Base-by-base conservation (phyloP, 192 early-diverging fungal genomes). In the Spizellomyces punctatus region DNA sequence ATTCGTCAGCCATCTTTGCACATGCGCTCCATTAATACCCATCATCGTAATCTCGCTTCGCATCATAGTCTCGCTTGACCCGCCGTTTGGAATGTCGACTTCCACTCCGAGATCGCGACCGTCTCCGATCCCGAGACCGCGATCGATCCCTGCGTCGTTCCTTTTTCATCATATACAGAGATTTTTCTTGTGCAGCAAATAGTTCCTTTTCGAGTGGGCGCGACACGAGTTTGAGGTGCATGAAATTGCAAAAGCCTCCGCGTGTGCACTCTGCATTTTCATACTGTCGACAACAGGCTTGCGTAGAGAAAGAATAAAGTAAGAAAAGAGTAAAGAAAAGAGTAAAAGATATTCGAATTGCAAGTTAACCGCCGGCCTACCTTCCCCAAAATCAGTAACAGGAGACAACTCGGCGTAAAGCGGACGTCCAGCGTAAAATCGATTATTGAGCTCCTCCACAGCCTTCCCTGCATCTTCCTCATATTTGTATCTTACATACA, bases 211-310 rank as follows among this genome's bases (percentile, higher is more conserved):
- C 86, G 61, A 99, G 76, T 52, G 81, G 73, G 57, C 90, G 82
- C n/a, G 90, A 85, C 6, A 95, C 92, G 58, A 89, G 85, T 67
- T 95, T 93, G 49, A 99, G 83, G 82, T 99, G 98, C 98, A 99
- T 98, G 84, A 99, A 99, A 81, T 98, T 99, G 83, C 98, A 99
- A 70, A 95, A 90, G 8, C 96, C 96, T 36, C 95, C 95, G 12
- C 96, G 91, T 73, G 89, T 94, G 83, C 97, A 99, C 78, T 96
- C 93, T 63, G 88, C 83, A 55, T 85, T 94, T 73, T 99, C 97
- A 78, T 99, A 92, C 78, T 98, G 96, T 42, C 96, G 89, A 78
- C 97, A 99, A 78, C 95, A 96, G 3, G 97, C 96, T 85, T 47
- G 8, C 0, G 1, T 16, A 74, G 12, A 10, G 42, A 8, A 21